Evolutionary conservation across 1,284 basidiomycete species (phyloP), one percentile per base, ranked within the genome.

Genomic region (Boletellus sp.): DNA sequence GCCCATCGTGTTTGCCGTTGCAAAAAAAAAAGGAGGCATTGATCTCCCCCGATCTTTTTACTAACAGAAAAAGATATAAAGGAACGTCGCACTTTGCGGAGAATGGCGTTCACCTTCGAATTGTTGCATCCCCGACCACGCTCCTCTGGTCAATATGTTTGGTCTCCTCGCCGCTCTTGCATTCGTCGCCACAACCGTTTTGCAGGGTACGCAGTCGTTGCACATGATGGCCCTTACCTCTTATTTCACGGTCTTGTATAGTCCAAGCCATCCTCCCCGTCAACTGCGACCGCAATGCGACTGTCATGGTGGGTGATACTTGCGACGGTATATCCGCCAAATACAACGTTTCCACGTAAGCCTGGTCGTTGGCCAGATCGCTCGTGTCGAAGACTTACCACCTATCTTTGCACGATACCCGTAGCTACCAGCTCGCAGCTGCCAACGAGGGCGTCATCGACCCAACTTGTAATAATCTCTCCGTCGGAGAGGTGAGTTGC

Each of bases 321-420:
- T 67, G 62, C 47, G 7, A 79, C 54, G 46, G n/a, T 8, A 80
- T 79, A 56, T 76, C 74, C 41, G 72, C 69, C 24, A 53, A 66
- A 41, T 60, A 79, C 46, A 71, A 72, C 35, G 73, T 69, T 26
- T 77, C 77, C 16, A 80, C 74, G 69, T 76, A 36, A 56, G 72
- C 48, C 18, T n/a, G 3, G n/a, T 10, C 8, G 4, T 22, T 11
- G 13, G 32, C 13, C 11, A 18, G 16, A 28, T 28, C 10, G 13
- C 10, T 42, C 5, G 4, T 26, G 18, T 44, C 15, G 37, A 21
- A 21, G 22, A 44, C 38, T 51, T 13, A 47, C 48, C 18, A 15
- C 12, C 37, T 19, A n/a, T 24, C 10, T n/a, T 24, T 38, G 42
- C 24, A 15, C 8, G 30, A 12, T 32, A 13, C 2, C 18, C 39